Percentiles rank a stretch among this genome's conserved stretches.
phyloP scores from a whole-genome alignment of 2,329 filamentous ascomycete genomes.

The Dothideomycetidae sp. region DNA sequence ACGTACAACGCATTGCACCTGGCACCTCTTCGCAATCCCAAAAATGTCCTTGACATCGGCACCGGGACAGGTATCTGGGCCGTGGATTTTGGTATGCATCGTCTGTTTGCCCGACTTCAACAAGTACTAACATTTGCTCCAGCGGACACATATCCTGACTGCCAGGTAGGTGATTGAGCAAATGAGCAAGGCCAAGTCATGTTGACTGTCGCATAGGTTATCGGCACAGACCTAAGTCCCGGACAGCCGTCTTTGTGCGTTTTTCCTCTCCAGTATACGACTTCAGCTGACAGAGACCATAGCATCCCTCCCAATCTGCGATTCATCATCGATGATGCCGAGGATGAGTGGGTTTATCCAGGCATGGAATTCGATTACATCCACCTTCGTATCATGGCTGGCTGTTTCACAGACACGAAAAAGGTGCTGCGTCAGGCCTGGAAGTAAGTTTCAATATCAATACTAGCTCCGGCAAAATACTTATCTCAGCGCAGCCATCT shows the following conservation, averaged over 20 bases:
- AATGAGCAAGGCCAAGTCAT: too few species aligned
- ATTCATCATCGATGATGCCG: slow-evolving; percentile 49
- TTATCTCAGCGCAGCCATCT: slow-evolving; percentile 24
- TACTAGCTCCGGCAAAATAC: neutral
- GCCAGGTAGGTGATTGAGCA: slow-evolving; percentile 13
- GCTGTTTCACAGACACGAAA: slow-evolving; percentile 40
- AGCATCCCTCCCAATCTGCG: slow-evolving; percentile 46
- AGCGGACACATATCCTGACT: slow-evolving; percentile 29
- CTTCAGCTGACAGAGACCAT: too few species aligned
- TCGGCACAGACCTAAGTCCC: slow-evolving; percentile 36
- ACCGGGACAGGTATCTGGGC: slow-evolving; percentile 45
- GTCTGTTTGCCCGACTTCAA: neutral
- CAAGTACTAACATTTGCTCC: neutral
- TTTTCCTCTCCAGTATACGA: too few species aligned
- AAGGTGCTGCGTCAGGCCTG: slow-evolving; percentile 36
- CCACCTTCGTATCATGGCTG: slow-evolving; percentile 37
- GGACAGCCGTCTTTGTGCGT: slow-evolving; percentile 33
- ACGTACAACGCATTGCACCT: slow-evolving; percentile 32
- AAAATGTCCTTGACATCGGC: slow-evolving; percentile 36
- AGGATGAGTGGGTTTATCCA: slow-evolving; percentile 42
- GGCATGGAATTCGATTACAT: slow-evolving; percentile 42
- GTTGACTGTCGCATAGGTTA: slow-evolving; percentile 19
- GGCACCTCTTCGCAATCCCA: slow-evolving; percentile 30
- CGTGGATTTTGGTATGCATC: slow-evolving; percentile 32
- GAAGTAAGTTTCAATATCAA: slow-evolving; percentile 19